Evolutionary conservation across 2,329 filamentous ascomycete species (phyloP).

Genomic region (Penicillium sp.): DNA sequence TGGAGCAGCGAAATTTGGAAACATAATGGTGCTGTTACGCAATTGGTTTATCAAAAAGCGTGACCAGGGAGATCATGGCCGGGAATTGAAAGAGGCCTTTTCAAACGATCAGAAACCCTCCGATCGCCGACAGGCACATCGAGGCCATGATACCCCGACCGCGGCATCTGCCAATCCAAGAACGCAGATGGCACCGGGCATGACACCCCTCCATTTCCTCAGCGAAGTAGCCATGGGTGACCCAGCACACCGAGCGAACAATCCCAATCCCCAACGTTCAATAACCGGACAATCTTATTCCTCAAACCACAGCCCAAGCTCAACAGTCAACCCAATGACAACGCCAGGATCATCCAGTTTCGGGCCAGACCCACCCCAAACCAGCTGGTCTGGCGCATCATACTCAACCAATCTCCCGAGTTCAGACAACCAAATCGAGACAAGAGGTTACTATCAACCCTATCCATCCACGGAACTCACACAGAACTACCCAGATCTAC

Average conservation of each 20-base stretch:
- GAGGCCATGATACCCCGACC: background rate
- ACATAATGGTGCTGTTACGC: conserved; percentile 68
- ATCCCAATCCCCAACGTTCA: background rate
- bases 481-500: conserved; percentile 11
- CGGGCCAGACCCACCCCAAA: background rate
- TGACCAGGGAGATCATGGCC: conserved; percentile 36
- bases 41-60: conserved; percentile 62
- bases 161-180: background rate
- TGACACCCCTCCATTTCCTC: conserved; percentile 40
- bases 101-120: conserved; percentile 4
- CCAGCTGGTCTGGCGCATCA: conserved; percentile 18
- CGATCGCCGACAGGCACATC: background rate
- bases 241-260: conserved; percentile 18
- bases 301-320: conserved; percentile 1
- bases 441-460: conserved; percentile 11
- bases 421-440: conserved; percentile 6
- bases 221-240: conserved; percentile 45
- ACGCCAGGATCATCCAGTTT: background rate
- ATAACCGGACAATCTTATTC: background rate
- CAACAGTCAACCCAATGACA: conserved; percentile 6
- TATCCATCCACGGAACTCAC: conserved; percentile 9
- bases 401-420: conserved; percentile 11
- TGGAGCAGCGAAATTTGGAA: conserved; percentile 67
- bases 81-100: conserved; percentile 28
- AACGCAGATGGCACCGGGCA: conserved; percentile 19